Evolutionary conservation across 225 moss, liverwort and hornwort genomes (phyloP), one percentile per base, ranked within the genome.

Genomic region (Antitrichia curtipendula): DNA sequence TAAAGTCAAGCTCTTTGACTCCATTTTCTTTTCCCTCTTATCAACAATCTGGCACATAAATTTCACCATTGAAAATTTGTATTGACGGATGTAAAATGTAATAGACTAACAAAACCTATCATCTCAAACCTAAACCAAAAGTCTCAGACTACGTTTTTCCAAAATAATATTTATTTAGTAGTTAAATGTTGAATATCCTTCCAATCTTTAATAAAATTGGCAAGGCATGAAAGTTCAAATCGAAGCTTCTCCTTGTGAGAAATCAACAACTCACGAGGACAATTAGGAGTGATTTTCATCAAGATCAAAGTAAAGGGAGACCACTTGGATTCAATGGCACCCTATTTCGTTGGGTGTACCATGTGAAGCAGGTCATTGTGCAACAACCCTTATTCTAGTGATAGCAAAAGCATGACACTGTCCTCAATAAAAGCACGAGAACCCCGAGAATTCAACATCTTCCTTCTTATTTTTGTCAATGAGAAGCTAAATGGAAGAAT

Each of bases 291-390:
- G 74, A 50, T 52, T 75, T 54, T n/a, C 24, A 9, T n/a, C 2
- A 54, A 76, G 24, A 54, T 4, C 2, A 14, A 14, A 8, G 15
- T 36, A 23, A 36, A 0, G 9, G 3, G 7, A 74, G 49, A 6
- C 36, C 16, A 6, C 36, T n/a, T 54, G n/a, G 54, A 15, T 53
- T 53, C 9, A 36, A 53, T 15, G 24, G 53, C 16, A 54, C 4
- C 24, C 6, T 54, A 9, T 2, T 53, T 16, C 1, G 2, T 13
- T 3, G 22, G 22, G 2, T 5, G 36, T 16, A 4, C 9, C 4
- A 8, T n/a, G 4, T 0, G 1, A 53, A 49, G 76, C 1, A 0
- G 4, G 10, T 25, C 6, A n/a, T n/a, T 25, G n/a, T n/a, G 2
- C 4, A 54, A 25, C 4, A 54, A 25, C 4, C 10, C 25, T 54